Conservation (phyloP, 768 basidiomycete species). For the Mycena epipterygia region DNA sequence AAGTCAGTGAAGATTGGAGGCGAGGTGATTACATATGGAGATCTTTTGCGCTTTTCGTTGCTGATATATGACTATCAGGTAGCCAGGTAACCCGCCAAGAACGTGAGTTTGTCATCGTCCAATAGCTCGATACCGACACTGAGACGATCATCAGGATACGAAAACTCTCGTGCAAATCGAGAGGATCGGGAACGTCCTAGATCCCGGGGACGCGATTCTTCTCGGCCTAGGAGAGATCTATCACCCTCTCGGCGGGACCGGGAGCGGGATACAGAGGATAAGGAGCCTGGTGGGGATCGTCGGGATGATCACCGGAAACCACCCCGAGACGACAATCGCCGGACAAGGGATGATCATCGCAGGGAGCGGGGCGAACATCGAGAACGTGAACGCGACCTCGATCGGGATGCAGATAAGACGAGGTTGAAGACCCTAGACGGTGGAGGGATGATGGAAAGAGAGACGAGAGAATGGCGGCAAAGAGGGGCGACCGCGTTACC, state of each 20-base stretch:
- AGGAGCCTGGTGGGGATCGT: conserved; percentile 45
- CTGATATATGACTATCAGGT: conserved; percentile 61
- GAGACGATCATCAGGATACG: conserved; percentile 56
- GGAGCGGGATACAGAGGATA: conserved; percentile 53
- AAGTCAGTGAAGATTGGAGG: conserved; percentile 88
- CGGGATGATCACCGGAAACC: conserved; percentile 52
- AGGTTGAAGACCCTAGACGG: conserved; percentile 76
- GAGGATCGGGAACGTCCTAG: conserved; percentile 76
- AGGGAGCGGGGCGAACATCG: conserved; percentile 43
- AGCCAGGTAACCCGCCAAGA: conserved; percentile 65
- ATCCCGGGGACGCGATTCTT: conserved; percentile 75
- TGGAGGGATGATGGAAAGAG: conserved; percentile 90
- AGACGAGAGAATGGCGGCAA: conserved; percentile 78
- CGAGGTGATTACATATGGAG: conserved; percentile 66
- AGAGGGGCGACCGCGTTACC: conserved; percentile 62
- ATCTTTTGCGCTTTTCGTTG: conserved; percentile 46
- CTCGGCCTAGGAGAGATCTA: conserved; percentile 69
- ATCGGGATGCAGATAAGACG: conserved; percentile 59
- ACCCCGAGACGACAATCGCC: conserved; percentile 25
- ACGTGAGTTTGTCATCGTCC: conserved; percentile 55
- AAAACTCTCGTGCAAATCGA: conserved; percentile 69
- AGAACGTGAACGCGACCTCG: conserved; percentile 53
- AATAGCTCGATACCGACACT: not conserved
- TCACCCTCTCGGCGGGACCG: conserved; percentile 67
- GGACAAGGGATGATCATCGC: conserved; percentile 57